A percentile compares a stretch with the other conserved stretches of the same genome.
phyloP scores from a whole-genome alignment of 306 rosid species.

The Parietaria judaica region DNA sequence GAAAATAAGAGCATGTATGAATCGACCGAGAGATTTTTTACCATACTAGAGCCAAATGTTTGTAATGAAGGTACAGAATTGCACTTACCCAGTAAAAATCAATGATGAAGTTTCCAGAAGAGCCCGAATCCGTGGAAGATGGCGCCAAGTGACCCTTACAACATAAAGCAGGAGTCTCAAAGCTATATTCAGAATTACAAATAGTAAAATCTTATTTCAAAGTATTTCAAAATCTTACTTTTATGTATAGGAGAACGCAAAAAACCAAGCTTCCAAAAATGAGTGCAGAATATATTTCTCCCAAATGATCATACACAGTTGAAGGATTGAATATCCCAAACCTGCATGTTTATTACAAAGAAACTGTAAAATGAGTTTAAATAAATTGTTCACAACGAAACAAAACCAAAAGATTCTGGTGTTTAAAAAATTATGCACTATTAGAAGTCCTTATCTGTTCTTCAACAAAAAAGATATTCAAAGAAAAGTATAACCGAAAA shows the following conservation, averaged over 20 bases:
- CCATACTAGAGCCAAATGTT: neutral
- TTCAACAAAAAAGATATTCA: neutral
- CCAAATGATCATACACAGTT: constrained; percentile 84
- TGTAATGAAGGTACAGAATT: neutral
- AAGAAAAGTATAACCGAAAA: too few relatives aligned
- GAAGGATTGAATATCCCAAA: constrained; percentile 82
- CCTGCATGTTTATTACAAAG: constrained; percentile 42
- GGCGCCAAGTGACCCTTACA: constrained; percentile 82
- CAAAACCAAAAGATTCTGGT: neutral
- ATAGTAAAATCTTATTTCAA: neutral
- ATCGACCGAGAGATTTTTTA: too few relatives aligned
- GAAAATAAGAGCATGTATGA: constrained; percentile 13
- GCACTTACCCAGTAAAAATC: constrained; percentile 92
- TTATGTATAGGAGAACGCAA: constrained; percentile 75
- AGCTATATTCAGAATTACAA: constrained; percentile 13
- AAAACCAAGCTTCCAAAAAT: constrained; percentile 84
- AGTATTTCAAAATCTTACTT: constrained; percentile 42
- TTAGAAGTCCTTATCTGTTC: neutral
- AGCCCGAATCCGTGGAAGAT: constrained; percentile 89
- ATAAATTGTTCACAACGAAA: neutral
- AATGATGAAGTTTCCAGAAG: constrained; percentile 71
- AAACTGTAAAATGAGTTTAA: constrained; percentile 7
- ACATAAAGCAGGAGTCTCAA: constrained; percentile 21
- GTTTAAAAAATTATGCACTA: neutral
- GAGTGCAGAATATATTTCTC: constrained; percentile 86